phyloP scores from a whole-genome alignment of 805 yeast species.

The Priceomyces melissophilus region DNA sequence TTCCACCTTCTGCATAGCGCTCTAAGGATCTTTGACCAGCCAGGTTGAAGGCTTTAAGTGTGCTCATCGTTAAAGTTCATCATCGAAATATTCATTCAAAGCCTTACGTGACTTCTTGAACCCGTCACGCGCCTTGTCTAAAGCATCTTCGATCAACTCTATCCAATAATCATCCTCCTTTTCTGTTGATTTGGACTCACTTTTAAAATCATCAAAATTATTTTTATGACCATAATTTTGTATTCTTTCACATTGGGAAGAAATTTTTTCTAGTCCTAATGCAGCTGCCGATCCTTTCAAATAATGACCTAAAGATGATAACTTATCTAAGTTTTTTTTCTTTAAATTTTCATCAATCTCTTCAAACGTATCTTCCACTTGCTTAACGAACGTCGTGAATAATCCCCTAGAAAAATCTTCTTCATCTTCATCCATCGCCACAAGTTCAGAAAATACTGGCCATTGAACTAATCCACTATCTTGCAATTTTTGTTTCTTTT shows the following conservation, averaged over 20 bases:
- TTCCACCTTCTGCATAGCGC: neutral
- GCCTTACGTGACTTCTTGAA: slow-evolving; percentile 49
- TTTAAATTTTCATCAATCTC: slow-evolving; percentile 61
- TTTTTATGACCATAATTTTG: slow-evolving; percentile 77
- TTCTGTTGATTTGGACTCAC: slow-evolving; percentile 11
- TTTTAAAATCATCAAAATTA: slow-evolving; percentile 35
- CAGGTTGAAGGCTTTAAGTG: too few species aligned
- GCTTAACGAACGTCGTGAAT: slow-evolving; percentile 83
- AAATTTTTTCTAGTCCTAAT: slow-evolving; percentile 77
- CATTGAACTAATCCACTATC: slow-evolving; percentile 75
- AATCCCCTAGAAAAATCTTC: slow-evolving; percentile 81
- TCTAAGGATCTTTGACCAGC: neutral
- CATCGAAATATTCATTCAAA: slow-evolving; percentile 51
- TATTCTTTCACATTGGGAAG: slow-evolving; percentile 85
- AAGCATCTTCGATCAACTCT: slow-evolving; percentile 50
- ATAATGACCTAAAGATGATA: slow-evolving; percentile 84
- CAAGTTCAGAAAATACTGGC: slow-evolving; percentile 81
- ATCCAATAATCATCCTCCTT: slow-evolving; percentile 38
- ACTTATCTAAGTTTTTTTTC: slow-evolving; percentile 46
- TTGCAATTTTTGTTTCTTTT: slow-evolving; percentile 28
- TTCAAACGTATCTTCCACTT: slow-evolving; percentile 74
- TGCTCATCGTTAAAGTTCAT: slow-evolving; percentile 10
- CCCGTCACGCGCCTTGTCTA: slow-evolving; percentile 47
- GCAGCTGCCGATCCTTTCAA: slow-evolving; percentile 96
- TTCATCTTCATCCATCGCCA: slow-evolving; percentile 95